Evolutionary conservation across 2,329 filamentous ascomycete genomes (phyloP), one percentile per base, ranked within the genome.

Genomic region (Lizonia empirigonia): DNA sequence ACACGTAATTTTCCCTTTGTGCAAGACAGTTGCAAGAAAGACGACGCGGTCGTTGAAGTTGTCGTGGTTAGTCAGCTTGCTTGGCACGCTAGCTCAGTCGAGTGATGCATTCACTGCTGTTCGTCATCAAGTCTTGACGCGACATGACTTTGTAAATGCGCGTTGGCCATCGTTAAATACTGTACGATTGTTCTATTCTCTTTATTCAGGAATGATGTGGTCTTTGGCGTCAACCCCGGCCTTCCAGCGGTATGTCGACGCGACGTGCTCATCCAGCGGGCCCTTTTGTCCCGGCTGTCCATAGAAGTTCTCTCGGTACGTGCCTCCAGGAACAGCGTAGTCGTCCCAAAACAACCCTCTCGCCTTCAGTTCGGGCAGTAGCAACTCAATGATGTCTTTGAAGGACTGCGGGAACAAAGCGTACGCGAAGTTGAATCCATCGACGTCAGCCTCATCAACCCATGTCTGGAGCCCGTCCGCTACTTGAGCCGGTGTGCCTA

Each of bases 351-450:
- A 85, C 5, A 85, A 64, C 0, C 85, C 84, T 18, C 86, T 76
- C 9, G 73, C 74, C 22, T 77, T 79, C 15, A 90, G 74, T 59
- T 89, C 87, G 0, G 86, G 87, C 1, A 89, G 66, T 6, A 89
- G 70, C 1, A 86, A 75, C 20, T 89, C 83, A 32, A 85, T 80
- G 10, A 89, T 83, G 57, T 89, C 86, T 51, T 85, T 81, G 72
- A 89, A 89, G 0, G 84, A 85, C 49, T 83, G 80, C 0, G 86
- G 86, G 61, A 86, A 85, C n/a, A 87, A 72, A 0, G 84, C 82
- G 56, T 89, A 88, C 1, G 83, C 85, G 67, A 90, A 80, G 64
- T 91, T 91, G 72, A 91, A 91, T 0, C 87, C 87, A 64, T 90
- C 87, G 1, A 90, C 81, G 58, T 89, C 87, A 0, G 85, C 86